A percentile compares a stretch with the other conserved stretches of the same genome.
Evolutionary conservation across 495 filamentous ascomycete genomes (phyloP).

Genomic region (Aspergillus diversus): DNA sequence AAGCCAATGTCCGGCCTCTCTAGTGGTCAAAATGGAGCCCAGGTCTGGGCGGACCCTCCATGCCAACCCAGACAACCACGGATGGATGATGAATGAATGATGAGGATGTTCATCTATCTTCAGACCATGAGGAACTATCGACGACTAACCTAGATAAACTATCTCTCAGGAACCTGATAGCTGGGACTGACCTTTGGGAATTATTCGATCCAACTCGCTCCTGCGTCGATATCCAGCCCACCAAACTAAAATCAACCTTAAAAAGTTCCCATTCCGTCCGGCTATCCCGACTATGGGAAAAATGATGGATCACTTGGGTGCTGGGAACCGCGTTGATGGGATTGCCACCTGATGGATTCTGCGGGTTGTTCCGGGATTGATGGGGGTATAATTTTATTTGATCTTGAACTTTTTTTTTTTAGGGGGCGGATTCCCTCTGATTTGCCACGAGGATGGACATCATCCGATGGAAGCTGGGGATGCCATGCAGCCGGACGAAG

Average conservation of each 20-base stretch:
- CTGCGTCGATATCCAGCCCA: neutral
- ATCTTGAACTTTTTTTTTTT: neutral
- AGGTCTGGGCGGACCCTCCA: neutral
- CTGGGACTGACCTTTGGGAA: neutral
- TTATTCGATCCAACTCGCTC: neutral
- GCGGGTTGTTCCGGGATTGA: constrained; percentile 1
- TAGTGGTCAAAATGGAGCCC: neutral
- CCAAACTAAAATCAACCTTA: neutral
- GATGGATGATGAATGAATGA: neutral
- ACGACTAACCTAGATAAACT: neutral
- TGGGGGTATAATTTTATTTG: neutral
- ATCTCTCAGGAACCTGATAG: neutral
- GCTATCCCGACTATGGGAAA: constrained; percentile 5
- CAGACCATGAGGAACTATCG: neutral
- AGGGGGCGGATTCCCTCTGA: neutral
- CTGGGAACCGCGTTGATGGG: neutral
- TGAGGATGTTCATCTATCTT: neutral
- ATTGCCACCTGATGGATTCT: constrained; percentile 1
- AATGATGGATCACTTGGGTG: neutral
- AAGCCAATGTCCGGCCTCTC: neutral
- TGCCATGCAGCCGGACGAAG: no score
- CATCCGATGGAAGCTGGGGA: no score
- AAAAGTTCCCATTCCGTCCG: neutral
- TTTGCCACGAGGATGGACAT: constrained; percentile 3
- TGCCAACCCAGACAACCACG: neutral